phyloP scores from a whole-genome alignment of 2,329 filamentous ascomycete genomes.

The Didymellaceae sp. region DNA sequence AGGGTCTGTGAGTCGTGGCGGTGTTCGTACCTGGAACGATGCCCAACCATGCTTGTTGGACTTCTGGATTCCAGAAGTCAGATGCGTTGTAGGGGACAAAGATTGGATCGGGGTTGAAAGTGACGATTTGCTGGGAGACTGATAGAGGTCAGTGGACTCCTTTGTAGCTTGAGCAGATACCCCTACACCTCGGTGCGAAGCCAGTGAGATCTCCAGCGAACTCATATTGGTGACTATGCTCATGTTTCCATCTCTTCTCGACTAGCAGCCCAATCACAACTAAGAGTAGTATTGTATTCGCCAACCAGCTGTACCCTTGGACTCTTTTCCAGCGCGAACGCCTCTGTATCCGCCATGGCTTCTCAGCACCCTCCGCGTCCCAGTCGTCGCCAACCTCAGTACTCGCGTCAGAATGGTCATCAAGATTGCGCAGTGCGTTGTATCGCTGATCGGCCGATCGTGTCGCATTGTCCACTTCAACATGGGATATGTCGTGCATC shows the following conservation, averaged over 20 bases:
- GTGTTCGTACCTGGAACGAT: slow-evolving; percentile 38
- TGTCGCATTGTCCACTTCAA: slow-evolving; percentile 10
- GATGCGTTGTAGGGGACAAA: slow-evolving; percentile 40
- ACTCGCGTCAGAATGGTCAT: slow-evolving; percentile 33
- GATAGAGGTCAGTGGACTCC: not conserved
- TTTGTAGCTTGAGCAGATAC: not conserved
- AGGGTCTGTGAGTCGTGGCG: not conserved
- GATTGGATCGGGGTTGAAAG: slow-evolving; percentile 30
- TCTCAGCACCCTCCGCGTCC: slow-evolving; percentile 22
- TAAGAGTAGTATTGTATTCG: slow-evolving; percentile 39
- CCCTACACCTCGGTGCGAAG: slow-evolving; percentile 41
- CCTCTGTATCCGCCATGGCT: slow-evolving; percentile 11
- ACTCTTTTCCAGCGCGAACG: slow-evolving; percentile 23
- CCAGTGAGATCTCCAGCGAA: slow-evolving; percentile 41
- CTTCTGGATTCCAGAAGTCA: slow-evolving; percentile 40
- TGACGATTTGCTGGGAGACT: slow-evolving; percentile 42
- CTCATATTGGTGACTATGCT: slow-evolving; percentile 25
- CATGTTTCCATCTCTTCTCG: slow-evolving; percentile 31
- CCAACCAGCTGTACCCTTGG: slow-evolving; percentile 32
- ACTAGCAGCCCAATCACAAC: slow-evolving; percentile 37
- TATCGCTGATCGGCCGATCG: slow-evolving; percentile 35
- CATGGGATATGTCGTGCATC: slow-evolving; percentile 21
- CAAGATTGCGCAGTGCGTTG: slow-evolving; percentile 30
- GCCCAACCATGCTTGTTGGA: slow-evolving; percentile 39
- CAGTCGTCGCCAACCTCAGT: slow-evolving; percentile 40